phyloP scores from a whole-genome alignment of 257 asterid genomes.

The Plantago elongata region DNA sequence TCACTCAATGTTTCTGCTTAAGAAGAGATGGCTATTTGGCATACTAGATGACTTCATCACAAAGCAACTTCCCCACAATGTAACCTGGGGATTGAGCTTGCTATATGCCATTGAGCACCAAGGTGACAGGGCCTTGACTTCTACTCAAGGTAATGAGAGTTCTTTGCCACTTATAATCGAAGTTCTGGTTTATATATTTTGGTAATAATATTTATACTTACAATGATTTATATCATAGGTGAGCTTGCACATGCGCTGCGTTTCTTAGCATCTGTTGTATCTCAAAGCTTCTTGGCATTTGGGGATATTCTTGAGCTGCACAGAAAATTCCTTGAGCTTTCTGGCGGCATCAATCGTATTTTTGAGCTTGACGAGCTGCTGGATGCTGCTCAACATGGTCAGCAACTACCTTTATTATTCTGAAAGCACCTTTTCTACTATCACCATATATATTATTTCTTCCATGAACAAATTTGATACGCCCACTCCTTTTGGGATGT shows the following conservation, averaged over 20 bases:
- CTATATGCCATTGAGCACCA: conserved; percentile 92
- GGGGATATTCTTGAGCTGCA: conserved; percentile 99
- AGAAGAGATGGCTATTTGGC: conserved; percentile 92
- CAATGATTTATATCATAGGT: conserved; percentile 41
- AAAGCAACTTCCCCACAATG: conserved; percentile 98
- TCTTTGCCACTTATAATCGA: conserved; percentile 2
- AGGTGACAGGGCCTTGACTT: conserved; percentile 89
- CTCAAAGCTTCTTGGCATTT: conserved; percentile 98
- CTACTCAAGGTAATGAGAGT: conserved; percentile 81
- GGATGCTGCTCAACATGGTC: conserved; percentile 84
- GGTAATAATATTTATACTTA: not conserved
- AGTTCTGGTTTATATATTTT: conserved; percentile 4
- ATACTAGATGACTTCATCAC: conserved; percentile 88
- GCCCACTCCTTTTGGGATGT: not conserved
- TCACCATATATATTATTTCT: not conserved
- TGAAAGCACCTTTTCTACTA: conserved; percentile 5
- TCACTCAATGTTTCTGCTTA: conserved; percentile 78
- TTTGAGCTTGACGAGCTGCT: conserved; percentile 92
- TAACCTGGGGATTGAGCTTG: conserved; percentile 97
- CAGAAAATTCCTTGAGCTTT: conserved; percentile 85
- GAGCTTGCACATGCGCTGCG: conserved; percentile 97
- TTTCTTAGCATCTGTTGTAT: conserved; percentile 95
- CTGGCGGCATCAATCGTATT: conserved; percentile 92
- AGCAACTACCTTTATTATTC: conserved; percentile 20
- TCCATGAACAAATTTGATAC: not conserved